Conservation (phyloP, 208 protist genomes). For the Leptomonas seymouri region DNA sequence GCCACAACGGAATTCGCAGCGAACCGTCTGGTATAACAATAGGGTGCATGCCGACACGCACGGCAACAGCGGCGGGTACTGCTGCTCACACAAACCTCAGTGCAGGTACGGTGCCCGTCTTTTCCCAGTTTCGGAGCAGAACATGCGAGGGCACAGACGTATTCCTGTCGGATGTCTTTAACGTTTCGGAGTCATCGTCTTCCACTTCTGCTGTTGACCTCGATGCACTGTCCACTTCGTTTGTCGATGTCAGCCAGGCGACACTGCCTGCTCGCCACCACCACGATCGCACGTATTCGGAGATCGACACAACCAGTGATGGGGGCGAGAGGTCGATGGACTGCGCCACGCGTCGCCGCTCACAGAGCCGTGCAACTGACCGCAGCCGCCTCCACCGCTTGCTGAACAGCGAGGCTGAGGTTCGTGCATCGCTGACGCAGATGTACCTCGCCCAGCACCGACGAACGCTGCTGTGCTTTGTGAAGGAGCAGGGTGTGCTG, state of each 20-base stretch:
- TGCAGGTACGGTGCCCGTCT: no score
- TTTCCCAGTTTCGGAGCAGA: no score
- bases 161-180: conserved; percentile 20
- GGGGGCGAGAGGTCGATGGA: conserved; percentile 48
- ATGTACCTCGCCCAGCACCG: conserved; percentile 24
- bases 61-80: conserved; percentile 2
- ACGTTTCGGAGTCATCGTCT: conserved; percentile 15
- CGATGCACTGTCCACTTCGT: conserved; percentile 34
- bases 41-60: conserved; percentile 5
- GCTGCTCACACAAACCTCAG: no score
- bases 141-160: background rate
- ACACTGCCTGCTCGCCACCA: conserved; percentile 46
- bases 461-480: conserved; percentile 22
- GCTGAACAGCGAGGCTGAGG: conserved; percentile 40
- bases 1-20: background rate
- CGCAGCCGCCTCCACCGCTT: conserved; percentile 43
- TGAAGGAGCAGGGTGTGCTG: conserved; percentile 40
- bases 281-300: conserved; percentile 43
- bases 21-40: background rate
- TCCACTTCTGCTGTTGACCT: conserved; percentile 26
- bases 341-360: conserved; percentile 6
- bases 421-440: conserved; percentile 31
- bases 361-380: conserved; percentile 10
- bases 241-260: conserved; percentile 70
- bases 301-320: conserved; percentile 53